Percentiles rank a stretch among this genome's conserved stretches.
Conservation (phyloP, 2,329 filamentous ascomycete genomes). For the Ampelomyces quisqualis region DNA sequence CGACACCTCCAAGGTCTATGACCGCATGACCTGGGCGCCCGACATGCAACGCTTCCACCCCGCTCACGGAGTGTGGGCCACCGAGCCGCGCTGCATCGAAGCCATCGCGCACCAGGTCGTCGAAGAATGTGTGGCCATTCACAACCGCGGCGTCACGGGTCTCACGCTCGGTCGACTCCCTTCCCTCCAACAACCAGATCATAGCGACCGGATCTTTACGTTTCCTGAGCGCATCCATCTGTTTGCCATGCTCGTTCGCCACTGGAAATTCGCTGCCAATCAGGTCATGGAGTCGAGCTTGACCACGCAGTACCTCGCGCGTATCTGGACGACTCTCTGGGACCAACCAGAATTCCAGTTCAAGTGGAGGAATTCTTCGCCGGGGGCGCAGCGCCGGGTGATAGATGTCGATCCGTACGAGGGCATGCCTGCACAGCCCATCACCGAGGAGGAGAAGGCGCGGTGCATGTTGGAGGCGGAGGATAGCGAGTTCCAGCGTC, state of each 20-base stretch:
- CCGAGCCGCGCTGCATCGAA: neutral
- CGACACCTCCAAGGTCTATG: neutral
- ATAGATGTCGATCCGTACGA: neutral
- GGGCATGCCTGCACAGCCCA: neutral
- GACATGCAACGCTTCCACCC: neutral
- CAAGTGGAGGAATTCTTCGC: neutral
- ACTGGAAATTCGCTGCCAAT: constrained; percentile 1
- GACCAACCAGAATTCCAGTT: neutral
- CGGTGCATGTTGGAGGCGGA: neutral
- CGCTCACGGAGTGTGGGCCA: neutral
- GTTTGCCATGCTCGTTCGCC: neutral
- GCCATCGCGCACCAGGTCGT: constrained; percentile 1
- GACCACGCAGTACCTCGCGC: neutral
- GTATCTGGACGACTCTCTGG: constrained; percentile 1
- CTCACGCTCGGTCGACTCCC: neutral
- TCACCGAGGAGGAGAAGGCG: neutral
- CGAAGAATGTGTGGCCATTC: neutral
- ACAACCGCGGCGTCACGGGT: neutral
- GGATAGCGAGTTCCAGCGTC: neutral
- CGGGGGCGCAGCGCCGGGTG: neutral
- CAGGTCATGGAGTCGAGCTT: neutral
- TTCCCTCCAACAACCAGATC: neutral
- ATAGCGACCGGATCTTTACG: neutral
- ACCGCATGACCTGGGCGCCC: neutral
- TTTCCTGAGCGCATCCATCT: constrained; percentile 4